These are phyloP conservation scores for Candida dajiaensis DNA, from an alignment of 805 yeast genomes.

Conservation along the genomic window DNA sequence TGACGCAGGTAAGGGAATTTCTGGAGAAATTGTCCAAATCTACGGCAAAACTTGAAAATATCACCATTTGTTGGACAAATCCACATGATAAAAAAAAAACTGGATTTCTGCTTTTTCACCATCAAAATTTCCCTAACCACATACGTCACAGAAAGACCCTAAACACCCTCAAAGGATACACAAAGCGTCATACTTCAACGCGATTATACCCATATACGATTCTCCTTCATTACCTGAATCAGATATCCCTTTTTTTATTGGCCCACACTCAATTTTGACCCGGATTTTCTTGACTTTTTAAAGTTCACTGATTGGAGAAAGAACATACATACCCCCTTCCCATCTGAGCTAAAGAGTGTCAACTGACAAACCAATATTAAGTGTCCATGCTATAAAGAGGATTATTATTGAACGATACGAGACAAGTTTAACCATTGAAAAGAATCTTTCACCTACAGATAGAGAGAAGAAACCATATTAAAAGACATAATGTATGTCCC, in stretches of 20 bases:
- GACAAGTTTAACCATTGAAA: neutral
- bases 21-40: neutral
- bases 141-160: neutral
- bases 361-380: neutral
- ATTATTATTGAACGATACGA: neutral
- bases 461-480: neutral
- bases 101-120: neutral
- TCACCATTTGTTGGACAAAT: neutral
- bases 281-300: neutral
- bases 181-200: neutral
- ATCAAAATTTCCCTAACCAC: neutral
- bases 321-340: neutral
- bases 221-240: neutral
- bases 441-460: neutral
- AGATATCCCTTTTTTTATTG: neutral
- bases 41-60: neutral
- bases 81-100: neutral
- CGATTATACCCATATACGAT: neutral
- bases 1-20: neutral
- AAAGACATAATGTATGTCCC: slow-evolving; percentile 20
- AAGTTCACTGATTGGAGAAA: neutral
- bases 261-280: neutral
- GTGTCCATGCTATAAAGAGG: neutral
- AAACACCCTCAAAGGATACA: neutral
- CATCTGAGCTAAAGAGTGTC: neutral